A percentile compares a stretch with the other conserved stretches of the same genome.
Conservation (phyloP, 257 asterid genomes). For the Coffea canephora region DNA sequence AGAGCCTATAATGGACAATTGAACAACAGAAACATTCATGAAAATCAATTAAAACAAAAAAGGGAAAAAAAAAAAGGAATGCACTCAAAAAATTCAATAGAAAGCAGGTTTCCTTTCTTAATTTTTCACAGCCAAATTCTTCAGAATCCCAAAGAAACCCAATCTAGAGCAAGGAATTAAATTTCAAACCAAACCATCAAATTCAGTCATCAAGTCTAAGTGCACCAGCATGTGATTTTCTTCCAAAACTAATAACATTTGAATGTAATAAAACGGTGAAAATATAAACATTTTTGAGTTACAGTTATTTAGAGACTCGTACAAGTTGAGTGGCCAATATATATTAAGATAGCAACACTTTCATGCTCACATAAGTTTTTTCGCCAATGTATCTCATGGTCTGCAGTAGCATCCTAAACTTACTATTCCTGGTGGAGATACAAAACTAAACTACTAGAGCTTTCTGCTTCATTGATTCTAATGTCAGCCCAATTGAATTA, state of each 20-base stretch:
- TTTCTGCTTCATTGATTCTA: background rate
- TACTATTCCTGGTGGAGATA: background rate
- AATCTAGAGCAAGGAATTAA: background rate
- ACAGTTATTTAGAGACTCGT: background rate
- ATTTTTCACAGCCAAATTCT: background rate
- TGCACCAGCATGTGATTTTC: background rate
- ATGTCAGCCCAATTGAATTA: background rate
- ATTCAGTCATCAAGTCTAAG: background rate
- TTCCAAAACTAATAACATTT: background rate
- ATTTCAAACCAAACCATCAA: background rate
- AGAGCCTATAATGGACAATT: constrained; percentile 33
- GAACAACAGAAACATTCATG: background rate
- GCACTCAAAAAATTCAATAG: too few species aligned
- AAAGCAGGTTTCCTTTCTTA: background rate
- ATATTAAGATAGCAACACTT: background rate
- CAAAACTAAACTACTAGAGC: background rate
- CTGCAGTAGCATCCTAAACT: background rate
- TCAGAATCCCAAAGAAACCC: background rate
- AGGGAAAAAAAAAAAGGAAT: too few species aligned
- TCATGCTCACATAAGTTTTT: background rate
- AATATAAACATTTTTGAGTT: too few species aligned
- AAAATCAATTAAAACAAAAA: background rate
- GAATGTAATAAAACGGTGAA: background rate
- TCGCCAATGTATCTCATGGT: background rate
- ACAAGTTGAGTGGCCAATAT: background rate